Evolutionary conservation across 2,329 filamentous ascomycete genomes (phyloP), one percentile per base, ranked within the genome.

Genomic region (Cercospora janseana): DNA sequence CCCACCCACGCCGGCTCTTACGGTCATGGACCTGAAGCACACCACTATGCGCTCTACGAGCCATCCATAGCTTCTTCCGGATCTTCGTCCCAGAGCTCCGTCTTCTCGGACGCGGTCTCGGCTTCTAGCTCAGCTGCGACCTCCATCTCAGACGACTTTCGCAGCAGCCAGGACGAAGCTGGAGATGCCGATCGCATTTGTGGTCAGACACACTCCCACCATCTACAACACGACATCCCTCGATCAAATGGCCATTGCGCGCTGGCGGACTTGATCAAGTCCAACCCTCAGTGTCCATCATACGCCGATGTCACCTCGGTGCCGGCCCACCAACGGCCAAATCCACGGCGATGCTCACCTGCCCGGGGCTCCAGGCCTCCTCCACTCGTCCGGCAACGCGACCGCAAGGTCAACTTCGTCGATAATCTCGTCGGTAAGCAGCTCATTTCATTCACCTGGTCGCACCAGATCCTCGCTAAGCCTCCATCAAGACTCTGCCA

Each of bases 381-480:
- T 42, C 74, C 85, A 51, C 80, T 96, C 58, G 79, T 91, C 57
- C 86, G 91, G 64, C 91, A 96, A 75, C 82, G 83, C 66, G 90
- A 96, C 73, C 87, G 91, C 68, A 95, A 95, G 78, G 81, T 88
- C 68, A 91, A 87, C 72, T 96, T 97, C 68, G 92, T 97, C 72
- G 91, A 96, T 72, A 93, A 85, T 71, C 88, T 96, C 70, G 91
- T 96, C 76, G 92, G 92, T 96, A 89, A 88, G 92, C 71, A 66
- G 47, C 26, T 56, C 49, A 34, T 47, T 29, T 46, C 52, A 52
- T 15, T 27, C 6, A 23, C 24, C 34, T 20, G 44, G 16, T 47
- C 21, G 27, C 54, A 50, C 46, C 51, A 55, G 58, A 72, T 70
- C 56, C 60, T 55, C 59, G 55, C 63, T 64, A 62, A 62, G 61